Percentiles rank a stretch among this genome's conserved stretches.
phyloP scores from a whole-genome alignment of 495 filamentous ascomycete species.

The Halenospora varia region DNA sequence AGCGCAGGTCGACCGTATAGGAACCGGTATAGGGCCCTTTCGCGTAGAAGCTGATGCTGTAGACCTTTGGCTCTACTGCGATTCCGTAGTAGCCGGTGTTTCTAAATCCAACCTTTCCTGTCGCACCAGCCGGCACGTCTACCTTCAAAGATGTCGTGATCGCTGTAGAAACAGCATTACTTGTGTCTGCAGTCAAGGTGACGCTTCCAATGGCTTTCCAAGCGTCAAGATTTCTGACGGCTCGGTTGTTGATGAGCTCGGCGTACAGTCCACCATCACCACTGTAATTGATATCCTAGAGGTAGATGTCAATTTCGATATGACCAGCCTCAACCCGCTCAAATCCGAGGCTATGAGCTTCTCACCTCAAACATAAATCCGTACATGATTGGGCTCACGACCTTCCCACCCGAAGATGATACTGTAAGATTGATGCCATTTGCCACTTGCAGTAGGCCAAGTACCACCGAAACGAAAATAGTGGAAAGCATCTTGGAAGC shows the following conservation, averaged over 20 bases:
- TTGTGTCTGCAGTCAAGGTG: neutral
- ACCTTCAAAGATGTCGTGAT: neutral
- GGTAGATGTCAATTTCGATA: neutral
- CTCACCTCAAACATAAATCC: neutral
- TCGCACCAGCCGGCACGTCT: slow-evolving; percentile 2
- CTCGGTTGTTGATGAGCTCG: slow-evolving; percentile 68
- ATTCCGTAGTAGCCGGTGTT: slow-evolving; percentile 46
- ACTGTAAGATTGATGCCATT: neutral
- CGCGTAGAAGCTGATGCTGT: slow-evolving; percentile 37
- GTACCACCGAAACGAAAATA: neutral
- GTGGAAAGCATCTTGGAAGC: neutral
- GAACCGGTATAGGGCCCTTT: slow-evolving; percentile 4
- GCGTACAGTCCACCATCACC: slow-evolving; percentile 77
- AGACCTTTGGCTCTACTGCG: slow-evolving; percentile 37
- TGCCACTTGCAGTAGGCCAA: neutral
- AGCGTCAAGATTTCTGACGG: slow-evolving; percentile 50
- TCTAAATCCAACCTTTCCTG: slow-evolving; percentile 39
- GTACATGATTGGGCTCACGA: neutral
- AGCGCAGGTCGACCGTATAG: slow-evolving; percentile 30
- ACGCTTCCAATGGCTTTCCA: neutral
- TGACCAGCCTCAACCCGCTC: neutral
- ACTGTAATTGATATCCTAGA: slow-evolving; percentile 66
- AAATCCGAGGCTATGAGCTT: neutral
- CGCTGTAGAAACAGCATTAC: slow-evolving; percentile 7
- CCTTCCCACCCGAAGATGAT: neutral